Evolutionary conservation across 1,284 basidiomycete species (phyloP), one percentile per base, ranked within the genome.

Genomic region (Mycena sp.): DNA sequence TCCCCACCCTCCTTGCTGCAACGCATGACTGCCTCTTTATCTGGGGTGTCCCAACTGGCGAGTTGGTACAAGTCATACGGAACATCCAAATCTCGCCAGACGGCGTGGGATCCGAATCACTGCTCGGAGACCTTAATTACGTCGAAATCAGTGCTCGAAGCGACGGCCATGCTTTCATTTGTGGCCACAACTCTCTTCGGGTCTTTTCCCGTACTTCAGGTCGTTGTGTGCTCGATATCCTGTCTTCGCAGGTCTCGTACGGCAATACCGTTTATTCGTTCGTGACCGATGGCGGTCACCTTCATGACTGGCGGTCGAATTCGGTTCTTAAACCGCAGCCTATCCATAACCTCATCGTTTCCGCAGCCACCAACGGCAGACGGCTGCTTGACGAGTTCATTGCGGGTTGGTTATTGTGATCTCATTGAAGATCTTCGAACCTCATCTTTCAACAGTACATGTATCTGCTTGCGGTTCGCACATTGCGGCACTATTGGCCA

Each of bases 11-110:
- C 5, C 74, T 90, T 1, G 83, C 85, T 3, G 81, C 82, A 1
- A 69, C 74, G 0, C 25, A 16, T 6, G 35, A 59, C 41, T 72
- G 78, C 14, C 74, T 74, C 29, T 91, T 83, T 65, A 62, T 92
- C 6, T 91, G 83, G 80, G 84, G 93, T 68, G 77, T 92, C 19
- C 79, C 81, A 5, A 82, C 82, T 0, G n/a, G n/a, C n/a, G n/a
- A n/a, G n/a, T n/a, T n/a, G n/a, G n/a, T n/a, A n/a, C n/a, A n/a
- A n/a, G n/a, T 79, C 6, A 77, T 92, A 40, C 68, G 74, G 11
- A 74, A 79, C 44, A 78, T 81, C 12, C 82, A 85, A 62, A 71
- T 61, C 41, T 51, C 59, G 55, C 30, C 58, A 35, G 43, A 53
- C 14, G 29, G 25, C 32, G 46, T 60, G 2, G 56, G 65, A 9